These are phyloP conservation scores for Rhynchospora breviuscula DNA, from an alignment of 176 grass and related monocot genomes.

Conservation along the genomic window DNA sequence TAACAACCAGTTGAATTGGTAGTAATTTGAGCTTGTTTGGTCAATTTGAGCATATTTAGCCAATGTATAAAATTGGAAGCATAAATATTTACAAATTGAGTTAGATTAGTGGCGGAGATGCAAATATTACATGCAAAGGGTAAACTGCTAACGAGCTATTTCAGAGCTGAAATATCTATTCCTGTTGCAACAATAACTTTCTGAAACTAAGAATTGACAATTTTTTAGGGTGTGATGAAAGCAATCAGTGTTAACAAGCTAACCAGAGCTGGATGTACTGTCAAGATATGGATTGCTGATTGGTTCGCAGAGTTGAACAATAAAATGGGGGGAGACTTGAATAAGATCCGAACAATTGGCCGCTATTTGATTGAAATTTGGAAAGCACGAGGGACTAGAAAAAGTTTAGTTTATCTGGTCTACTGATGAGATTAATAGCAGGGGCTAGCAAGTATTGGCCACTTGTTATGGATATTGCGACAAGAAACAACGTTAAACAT, in stretches of 20 bases:
- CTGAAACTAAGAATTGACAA: neutral
- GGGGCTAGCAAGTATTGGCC: slow-evolving; percentile 66
- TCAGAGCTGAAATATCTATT: neutral
- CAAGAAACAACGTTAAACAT: slow-evolving; percentile 54
- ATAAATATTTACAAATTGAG: no score
- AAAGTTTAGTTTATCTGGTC: slow-evolving; percentile 83
- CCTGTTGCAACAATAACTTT: neutral
- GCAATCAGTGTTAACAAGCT: slow-evolving; percentile 89
- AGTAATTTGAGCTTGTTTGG: neutral
- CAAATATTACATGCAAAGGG: neutral
- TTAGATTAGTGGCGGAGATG: neutral
- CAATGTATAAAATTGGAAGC: neutral
- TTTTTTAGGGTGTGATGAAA: slow-evolving; percentile 60
- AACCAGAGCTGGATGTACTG: slow-evolving; percentile 53
- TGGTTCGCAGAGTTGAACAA: slow-evolving; percentile 91
- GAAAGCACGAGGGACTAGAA: slow-evolving; percentile 66
- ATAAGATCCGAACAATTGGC: slow-evolving; percentile 66
- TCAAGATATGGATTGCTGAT: slow-evolving; percentile 86
- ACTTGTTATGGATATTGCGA: slow-evolving; percentile 76
- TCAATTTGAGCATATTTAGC: neutral
- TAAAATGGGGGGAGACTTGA: slow-evolving; percentile 81
- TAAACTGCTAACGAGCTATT: neutral
- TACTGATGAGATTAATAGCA: slow-evolving; percentile 66
- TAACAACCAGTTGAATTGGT: no score
- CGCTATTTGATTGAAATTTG: slow-evolving; percentile 87